Evolutionary conservation across 1,139 yeast genomes (phyloP), one percentile per base, ranked within the genome.

Genomic region (Yamadazyma spencermartinsiae): DNA sequence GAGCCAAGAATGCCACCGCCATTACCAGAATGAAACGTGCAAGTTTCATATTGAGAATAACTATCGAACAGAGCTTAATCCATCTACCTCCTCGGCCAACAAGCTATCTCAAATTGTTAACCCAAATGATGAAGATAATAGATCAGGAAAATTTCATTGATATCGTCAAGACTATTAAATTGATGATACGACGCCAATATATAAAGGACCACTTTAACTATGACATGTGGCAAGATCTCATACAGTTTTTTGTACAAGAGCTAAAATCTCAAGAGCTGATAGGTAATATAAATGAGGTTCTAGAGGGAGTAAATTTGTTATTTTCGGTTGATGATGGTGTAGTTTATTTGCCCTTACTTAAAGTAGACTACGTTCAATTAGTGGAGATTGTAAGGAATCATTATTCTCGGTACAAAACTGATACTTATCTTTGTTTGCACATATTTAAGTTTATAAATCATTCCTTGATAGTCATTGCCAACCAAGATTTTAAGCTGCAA

Each of bases 131-230:
- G 9, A 39, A 23, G 15, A 28, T 20, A 3, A 38, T 36, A n/a
- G 38, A 48, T 15, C 40, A 34, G 9, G 31, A 34, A 3, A 36
- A 35, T 1, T 39, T 41, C 19, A 30, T 33, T 12, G 48, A 46
- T 29, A 32, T 44, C 19, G 31, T 47, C 15, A 40, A 40, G 21
- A 26, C 44, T 2, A 36, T 46, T 3, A 37, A 35, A 25, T 19
- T 41, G 18, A 35, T 49, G 1, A 15, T 48, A 8, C 24, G 30
- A 11, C 51, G 45, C 16, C 52, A 48, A 35, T 44, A 45, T 32
- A 37, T 49, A 4, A 41, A 32, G 35, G 53, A 49, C 28, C 51
- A 49, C 27, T 38, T 48, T 30, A 46, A 39, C 25, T 4, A 19
- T 3, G 43, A 42, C 1, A 36, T 29, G 12, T 49, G 53, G 53